These are phyloP conservation scores for Linum tenue DNA, from an alignment of 345 rosid species.

Conservation along the genomic window DNA sequence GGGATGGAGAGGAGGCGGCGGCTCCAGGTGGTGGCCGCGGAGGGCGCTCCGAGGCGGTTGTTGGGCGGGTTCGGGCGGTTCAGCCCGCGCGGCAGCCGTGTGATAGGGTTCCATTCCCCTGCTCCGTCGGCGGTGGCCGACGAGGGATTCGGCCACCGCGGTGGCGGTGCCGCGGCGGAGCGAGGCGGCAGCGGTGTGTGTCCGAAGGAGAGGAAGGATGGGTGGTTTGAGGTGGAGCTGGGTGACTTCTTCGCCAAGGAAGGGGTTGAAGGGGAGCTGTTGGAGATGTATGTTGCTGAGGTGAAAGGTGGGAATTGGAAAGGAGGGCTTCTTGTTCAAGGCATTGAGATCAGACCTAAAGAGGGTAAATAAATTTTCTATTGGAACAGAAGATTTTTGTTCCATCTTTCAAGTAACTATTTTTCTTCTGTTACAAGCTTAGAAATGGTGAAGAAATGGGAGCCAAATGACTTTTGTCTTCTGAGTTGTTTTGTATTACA, in stretches of 20 bases:
- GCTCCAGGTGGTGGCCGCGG: background rate
- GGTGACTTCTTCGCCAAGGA: slow-evolving; percentile 32
- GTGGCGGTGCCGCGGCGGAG: background rate
- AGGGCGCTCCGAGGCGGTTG: background rate
- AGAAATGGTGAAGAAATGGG: too few species aligned
- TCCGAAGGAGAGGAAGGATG: slow-evolving; percentile 45
- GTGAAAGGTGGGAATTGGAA: slow-evolving; percentile 36
- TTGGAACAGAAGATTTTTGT: too few species aligned
- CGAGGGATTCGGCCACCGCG: background rate
- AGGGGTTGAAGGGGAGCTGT: slow-evolving; percentile 23
- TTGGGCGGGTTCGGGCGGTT: background rate
- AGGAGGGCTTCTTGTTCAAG: slow-evolving; percentile 49
- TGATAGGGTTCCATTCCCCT: background rate
- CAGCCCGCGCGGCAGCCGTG: background rate
- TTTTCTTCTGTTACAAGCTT: too few species aligned
- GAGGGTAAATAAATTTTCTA: background rate
- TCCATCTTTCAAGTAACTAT: too few species aligned
- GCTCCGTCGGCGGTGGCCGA: background rate
- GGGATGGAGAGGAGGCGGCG: slow-evolving; percentile 9
- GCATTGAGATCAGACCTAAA: slow-evolving; percentile 56
- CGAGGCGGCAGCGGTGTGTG: background rate
- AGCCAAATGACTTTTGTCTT: too few species aligned
- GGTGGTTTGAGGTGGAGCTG: slow-evolving; percentile 59
- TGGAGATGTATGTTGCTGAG: slow-evolving; percentile 42
- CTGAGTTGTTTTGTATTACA: background rate